A percentile compares a stretch with the other conserved stretches of the same genome.
phyloP scores from a whole-genome alignment of 2,329 filamentous ascomycete species.

The Bertia moriformis region DNA sequence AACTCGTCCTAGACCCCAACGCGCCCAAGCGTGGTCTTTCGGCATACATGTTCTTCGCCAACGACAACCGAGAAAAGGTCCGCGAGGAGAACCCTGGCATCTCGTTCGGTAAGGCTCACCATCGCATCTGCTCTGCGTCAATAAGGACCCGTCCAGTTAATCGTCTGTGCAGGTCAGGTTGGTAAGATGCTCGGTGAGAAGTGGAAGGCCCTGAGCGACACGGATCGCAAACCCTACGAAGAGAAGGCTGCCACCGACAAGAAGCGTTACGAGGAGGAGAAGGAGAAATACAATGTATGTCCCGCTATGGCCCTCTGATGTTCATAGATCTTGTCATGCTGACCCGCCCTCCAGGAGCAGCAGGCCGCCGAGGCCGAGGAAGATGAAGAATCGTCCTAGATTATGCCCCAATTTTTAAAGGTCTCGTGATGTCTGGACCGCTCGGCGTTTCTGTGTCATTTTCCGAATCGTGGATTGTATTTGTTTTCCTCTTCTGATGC shows the following conservation, averaged over 20 bases:
- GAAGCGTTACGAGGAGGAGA: constrained; percentile 98
- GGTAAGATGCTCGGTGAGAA: constrained; percentile 96
- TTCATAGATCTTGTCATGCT: neutral
- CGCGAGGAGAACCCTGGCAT: constrained; percentile 97
- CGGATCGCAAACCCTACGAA: constrained; percentile 87
- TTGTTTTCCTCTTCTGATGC: constrained; percentile 12
- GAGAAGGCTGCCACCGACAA: constrained; percentile 93
- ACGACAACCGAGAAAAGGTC: constrained; percentile 95
- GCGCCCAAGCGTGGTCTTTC: constrained; percentile 98
- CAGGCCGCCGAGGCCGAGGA: neutral
- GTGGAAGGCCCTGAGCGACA: constrained; percentile 93
- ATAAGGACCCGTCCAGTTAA: no score
- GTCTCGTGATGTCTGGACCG: constrained; percentile 11
- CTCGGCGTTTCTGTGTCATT: constrained; percentile 13
- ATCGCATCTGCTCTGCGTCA: neutral
- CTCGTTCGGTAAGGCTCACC: constrained; percentile 54
- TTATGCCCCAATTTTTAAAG: constrained; percentile 2
- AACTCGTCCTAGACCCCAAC: constrained; percentile 60
- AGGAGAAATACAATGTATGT: constrained; percentile 62
- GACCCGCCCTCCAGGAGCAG: neutral
- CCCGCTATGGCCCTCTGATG: neutral
- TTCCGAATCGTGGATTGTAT: constrained; percentile 5
- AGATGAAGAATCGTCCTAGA: constrained; percentile 13
- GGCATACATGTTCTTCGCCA: constrained; percentile 99
- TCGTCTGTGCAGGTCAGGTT: constrained; percentile 41